Percentiles rank a stretch among this genome's conserved stretches.
These are phyloP conservation scores for Skeletonema marinoi DNA, from an alignment of 108 stramenopile genomes.

Conservation along the genomic window DNA sequence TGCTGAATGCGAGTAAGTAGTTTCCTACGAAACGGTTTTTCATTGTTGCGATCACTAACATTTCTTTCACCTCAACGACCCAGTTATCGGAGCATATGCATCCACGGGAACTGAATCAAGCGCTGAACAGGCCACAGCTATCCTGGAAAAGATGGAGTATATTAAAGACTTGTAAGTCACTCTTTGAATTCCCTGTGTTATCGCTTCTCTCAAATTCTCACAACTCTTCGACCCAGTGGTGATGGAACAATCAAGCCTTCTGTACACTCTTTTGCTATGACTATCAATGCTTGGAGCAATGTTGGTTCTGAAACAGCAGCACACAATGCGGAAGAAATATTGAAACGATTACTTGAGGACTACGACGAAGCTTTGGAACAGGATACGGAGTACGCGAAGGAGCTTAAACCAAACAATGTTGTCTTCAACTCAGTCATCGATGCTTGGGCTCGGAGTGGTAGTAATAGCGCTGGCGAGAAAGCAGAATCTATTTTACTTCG, in stretches of 20 bases:
- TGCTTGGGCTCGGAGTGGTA: slow-evolving; percentile 60
- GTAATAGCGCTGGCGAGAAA: slow-evolving; percentile 46
- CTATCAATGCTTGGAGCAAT: slow-evolving; percentile 52
- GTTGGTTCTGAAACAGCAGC: slow-evolving; percentile 19
- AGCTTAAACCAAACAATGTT: slow-evolving; percentile 54
- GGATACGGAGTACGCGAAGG: slow-evolving; percentile 17
- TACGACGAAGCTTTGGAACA: slow-evolving; percentile 38
- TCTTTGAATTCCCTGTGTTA: background rate
- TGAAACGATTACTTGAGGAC: slow-evolving; percentile 33
- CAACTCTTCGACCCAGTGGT: slow-evolving; percentile 3
- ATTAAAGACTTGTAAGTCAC: slow-evolving; percentile 25
- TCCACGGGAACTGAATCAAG: slow-evolving; percentile 46
- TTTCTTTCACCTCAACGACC: background rate
- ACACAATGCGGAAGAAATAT: slow-evolving; percentile 49
- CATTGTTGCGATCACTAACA: background rate
- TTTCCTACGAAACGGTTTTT: background rate
- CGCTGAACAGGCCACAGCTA: slow-evolving; percentile 61
- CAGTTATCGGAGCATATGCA: slow-evolving; percentile 34
- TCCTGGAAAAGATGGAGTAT: slow-evolving; percentile 63
- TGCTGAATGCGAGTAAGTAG: slow-evolving; percentile 24
- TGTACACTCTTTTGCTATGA: slow-evolving; percentile 38
- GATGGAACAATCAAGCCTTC: slow-evolving; percentile 27
- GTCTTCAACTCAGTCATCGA: slow-evolving; percentile 67
- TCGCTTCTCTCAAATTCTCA: background rate
- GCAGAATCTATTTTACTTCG: slow-evolving; percentile 51